Conservation (phyloP, 768 basidiomycete genomes). For the Mycena indigotica region DNA sequence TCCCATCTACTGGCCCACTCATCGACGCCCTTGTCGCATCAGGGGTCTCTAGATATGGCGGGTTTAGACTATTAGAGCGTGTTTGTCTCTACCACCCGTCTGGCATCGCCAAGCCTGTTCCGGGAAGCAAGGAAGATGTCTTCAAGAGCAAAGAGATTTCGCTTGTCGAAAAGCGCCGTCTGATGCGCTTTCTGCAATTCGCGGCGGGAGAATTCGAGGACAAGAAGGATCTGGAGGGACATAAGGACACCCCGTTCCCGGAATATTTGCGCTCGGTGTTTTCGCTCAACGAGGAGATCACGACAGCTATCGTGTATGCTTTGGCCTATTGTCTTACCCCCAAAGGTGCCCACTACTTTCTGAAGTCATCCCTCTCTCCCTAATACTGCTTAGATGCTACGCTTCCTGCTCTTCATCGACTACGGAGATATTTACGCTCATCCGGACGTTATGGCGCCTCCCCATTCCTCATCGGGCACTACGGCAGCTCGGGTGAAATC, state of each 20-base stretch:
- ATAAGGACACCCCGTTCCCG: conserved; percentile 57
- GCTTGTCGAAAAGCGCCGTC: conserved; percentile 81
- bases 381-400: conserved; percentile 63
- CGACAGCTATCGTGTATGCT: conserved; percentile 70
- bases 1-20: conserved; percentile 76
- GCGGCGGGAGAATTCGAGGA: conserved; percentile 75
- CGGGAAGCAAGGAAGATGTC: conserved; percentile 88
- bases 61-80: conserved; percentile 79
- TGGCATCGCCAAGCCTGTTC: conserved; percentile 63
- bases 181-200: conserved; percentile 92
- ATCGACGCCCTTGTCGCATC: conserved; percentile 80
- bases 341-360: conserved; percentile 48
- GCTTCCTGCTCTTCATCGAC: conserved; percentile 63
- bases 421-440: conserved; percentile 75
- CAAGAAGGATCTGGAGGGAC: conserved; percentile 56
- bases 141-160: conserved; percentile 82
- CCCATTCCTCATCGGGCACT: conserved; percentile 92
- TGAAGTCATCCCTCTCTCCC: background rate
- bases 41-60: conserved; percentile 89
- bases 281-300: conserved; percentile 57
- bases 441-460: conserved; percentile 79
- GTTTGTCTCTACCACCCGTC: conserved; percentile 59
- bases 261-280: conserved; percentile 69
- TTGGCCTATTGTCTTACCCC: conserved; percentile 68
- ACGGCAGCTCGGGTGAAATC: conserved; percentile 91